These are phyloP conservation scores for Hibiscus tridactylites DNA, from an alignment of 345 rosid species.

Conservation along the genomic window DNA sequence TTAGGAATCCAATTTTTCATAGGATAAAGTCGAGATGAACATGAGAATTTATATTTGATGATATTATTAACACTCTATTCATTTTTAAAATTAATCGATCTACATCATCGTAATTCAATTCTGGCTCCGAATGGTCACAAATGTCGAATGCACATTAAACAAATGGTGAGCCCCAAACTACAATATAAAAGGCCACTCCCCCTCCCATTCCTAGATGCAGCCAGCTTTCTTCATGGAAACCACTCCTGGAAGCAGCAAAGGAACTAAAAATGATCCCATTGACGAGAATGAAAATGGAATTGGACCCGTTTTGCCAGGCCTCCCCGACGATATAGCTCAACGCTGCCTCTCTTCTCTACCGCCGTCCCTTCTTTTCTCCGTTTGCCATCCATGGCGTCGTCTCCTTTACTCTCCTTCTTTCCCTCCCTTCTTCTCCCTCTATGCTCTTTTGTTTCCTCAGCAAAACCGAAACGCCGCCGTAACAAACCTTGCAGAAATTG, in stretches of 20 bases:
- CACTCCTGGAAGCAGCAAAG: background rate
- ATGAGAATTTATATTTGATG: too few species aligned
- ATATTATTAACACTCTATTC: too few species aligned
- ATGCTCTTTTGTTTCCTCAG: constrained; percentile 27
- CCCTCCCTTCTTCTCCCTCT: constrained; percentile 39
- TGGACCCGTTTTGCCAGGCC: constrained; percentile 22
- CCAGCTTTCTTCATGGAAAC: background rate
- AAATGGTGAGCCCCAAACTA: background rate
- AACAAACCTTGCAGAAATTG: background rate
- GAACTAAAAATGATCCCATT: background rate
- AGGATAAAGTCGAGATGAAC: too few species aligned
- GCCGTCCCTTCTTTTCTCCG: constrained; percentile 38
- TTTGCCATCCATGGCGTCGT: constrained; percentile 46
- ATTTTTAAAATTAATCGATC: too few species aligned
- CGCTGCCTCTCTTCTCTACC: constrained; percentile 28
- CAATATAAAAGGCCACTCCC: background rate
- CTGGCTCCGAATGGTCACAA: too few species aligned
- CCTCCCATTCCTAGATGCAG: background rate
- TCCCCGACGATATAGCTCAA: constrained; percentile 43
- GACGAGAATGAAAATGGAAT: background rate
- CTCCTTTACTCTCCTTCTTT: constrained; percentile 39
- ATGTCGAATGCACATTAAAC: too few species aligned
- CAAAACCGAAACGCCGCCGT: background rate
- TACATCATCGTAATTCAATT: too few species aligned
- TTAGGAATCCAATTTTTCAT: too few species aligned